phyloP scores from a whole-genome alignment of 352 stramenopile species.

The Globisporangium lucens region DNA sequence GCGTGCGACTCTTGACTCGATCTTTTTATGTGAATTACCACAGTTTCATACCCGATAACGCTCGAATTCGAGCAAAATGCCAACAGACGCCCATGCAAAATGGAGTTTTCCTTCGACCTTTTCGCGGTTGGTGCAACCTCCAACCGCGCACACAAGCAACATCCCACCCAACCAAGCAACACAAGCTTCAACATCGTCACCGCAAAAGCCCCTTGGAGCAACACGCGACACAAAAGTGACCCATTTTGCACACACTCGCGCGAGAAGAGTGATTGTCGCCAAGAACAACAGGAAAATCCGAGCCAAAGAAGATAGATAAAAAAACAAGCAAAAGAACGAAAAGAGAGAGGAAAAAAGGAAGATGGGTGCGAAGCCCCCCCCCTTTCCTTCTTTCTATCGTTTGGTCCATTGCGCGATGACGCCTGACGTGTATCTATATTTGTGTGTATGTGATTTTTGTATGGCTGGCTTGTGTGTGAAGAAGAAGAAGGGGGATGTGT shows the following conservation, averaged over 20 bases:
- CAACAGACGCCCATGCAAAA: not conserved
- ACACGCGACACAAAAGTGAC: not conserved
- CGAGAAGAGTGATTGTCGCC: not conserved
- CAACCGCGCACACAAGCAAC: not conserved
- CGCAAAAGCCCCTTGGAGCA: not conserved
- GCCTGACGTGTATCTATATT: not conserved
- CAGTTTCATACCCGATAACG: not conserved
- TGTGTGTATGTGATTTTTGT: not conserved
- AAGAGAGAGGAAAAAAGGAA: not conserved
- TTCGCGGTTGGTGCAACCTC: not conserved
- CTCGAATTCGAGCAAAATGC: not conserved
- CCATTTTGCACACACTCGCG: not conserved
- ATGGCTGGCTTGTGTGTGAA: not conserved
- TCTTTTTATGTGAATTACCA: not conserved
- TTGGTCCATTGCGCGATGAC: not conserved
- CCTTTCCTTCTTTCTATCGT: not conserved
- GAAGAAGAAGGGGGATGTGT: not conserved
- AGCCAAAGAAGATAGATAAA: too few species aligned
- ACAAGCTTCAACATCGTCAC: not conserved
- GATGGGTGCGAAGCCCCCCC: not conserved
- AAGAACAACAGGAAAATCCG: not conserved
- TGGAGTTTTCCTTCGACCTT: not conserved
- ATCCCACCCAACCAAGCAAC: not conserved
- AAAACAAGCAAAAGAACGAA: too few species aligned
- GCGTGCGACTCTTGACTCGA: not conserved